These are phyloP conservation scores for Fusarium nurragi DNA, from an alignment of 2,329 filamentous ascomycete genomes.

Conservation along the genomic window DNA sequence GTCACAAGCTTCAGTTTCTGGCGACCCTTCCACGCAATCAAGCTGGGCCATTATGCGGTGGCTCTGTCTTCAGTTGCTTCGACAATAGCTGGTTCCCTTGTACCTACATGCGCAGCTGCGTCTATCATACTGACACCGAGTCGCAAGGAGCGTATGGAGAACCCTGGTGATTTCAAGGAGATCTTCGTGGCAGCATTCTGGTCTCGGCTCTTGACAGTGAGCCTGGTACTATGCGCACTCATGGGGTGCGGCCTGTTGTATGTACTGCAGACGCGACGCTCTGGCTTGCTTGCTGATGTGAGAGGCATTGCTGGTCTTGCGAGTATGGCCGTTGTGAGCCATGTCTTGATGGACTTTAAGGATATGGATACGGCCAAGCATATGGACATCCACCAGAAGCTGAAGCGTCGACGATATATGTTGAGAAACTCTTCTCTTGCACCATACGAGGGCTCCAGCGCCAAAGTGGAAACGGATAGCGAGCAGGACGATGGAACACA, in stretches of 20 bases:
- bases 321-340: conserved; percentile 77
- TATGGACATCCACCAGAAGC: conserved; percentile 71
- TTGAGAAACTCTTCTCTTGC: conserved; percentile 76
- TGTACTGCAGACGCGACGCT: conserved; percentile 69
- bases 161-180: conserved; percentile 59
- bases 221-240: conserved; percentile 66
- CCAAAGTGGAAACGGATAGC: conserved; percentile 51
- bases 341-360: conserved; percentile 78
- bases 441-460: conserved; percentile 64
- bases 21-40: conserved; percentile 70
- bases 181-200: conserved; percentile 66
- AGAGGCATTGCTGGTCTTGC: conserved; percentile 78
- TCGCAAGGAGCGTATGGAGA: conserved; percentile 53
- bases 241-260: conserved; percentile 67
- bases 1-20: conserved; percentile 73
- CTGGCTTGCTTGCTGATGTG: conserved; percentile 73
- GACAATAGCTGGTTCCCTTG: conserved; percentile 71
- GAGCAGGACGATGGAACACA: conserved; percentile 61
- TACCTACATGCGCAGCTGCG: conserved; percentile 74
- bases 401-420: conserved; percentile 74
- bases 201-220: conserved; percentile 68
- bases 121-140: conserved; percentile 66
- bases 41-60: conserved; percentile 73
- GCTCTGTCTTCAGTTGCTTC: conserved; percentile 72
- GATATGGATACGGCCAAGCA: conserved; percentile 74